Evolutionary conservation across 1,284 basidiomycete genomes (phyloP), one percentile per base, ranked within the genome.

Genomic region (Microbotryomycetes sp.): DNA sequence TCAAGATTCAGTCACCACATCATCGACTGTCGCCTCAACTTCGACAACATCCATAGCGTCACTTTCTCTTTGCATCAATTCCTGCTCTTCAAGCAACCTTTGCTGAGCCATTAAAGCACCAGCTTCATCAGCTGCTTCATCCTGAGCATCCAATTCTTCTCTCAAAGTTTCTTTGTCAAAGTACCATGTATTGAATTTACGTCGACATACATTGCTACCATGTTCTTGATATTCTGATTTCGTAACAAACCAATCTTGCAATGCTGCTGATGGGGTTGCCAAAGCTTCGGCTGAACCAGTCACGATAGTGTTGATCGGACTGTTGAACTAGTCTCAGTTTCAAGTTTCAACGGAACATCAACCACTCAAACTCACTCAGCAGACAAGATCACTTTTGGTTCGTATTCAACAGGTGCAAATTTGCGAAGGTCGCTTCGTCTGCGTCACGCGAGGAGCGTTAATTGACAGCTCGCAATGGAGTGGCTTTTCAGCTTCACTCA

Each of bases 221-320:
- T 81, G 81, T 76, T 93, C 91, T 58, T 83, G 78, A 76, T 92
- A 94, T 73, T 93, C 89, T 55, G 82, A 82, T 45, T 86, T 80
- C 3, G 88, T 89, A 68, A 92, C 83, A 48, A 70, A 64, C 14
- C 52, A 30, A 1, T 46, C 45, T 45, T 29, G 48, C 15, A 51
- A 9, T 5, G 29, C 22, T 0, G 15, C 80, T 78, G 55, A 78
- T 76, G 49, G 80, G 76, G 2, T 76, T 64, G 70, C 75, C 0
- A 87, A 88, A 46, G 86, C 82, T 59, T 79, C 78, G 76, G 82
- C 81, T 66, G 85, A 80, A n/a, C 90, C 85, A 67, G 88, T 90
- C 73, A 16, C 15, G 48, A 30, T 31, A 26, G 60, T 26, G 26
- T 31, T 54, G n/a, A 29, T 58, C 0, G 66, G 66, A 12, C 66